Evolutionary conservation across 139 green algal species (phyloP).

Genomic region (Eudorina sp.): DNA sequence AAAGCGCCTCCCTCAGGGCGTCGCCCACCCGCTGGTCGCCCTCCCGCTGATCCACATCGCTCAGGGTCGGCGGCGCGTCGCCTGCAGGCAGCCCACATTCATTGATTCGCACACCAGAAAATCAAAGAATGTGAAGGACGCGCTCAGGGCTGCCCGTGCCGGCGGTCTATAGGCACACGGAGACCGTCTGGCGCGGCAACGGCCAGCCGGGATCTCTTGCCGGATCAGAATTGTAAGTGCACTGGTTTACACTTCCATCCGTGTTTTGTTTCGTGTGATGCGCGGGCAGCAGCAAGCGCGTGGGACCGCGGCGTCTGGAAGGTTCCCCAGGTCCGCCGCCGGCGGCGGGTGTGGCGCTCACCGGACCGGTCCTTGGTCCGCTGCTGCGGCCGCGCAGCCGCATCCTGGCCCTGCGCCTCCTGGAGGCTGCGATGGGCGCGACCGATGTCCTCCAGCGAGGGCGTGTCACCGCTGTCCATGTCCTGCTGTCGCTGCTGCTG

Average conservation of each 20-base stretch:
- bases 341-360: neutral
- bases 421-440: neutral
- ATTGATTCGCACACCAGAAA: neutral
- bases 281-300: too few relatives aligned
- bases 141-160: neutral
- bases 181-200: neutral
- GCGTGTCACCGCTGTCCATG: too few relatives aligned
- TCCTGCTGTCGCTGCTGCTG: too few relatives aligned
- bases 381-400: neutral
- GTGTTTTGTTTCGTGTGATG: too few relatives aligned
- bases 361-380: slow-evolving; percentile 8
- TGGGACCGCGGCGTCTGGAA: too few relatives aligned
- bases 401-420: neutral
- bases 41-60: slow-evolving; percentile 28
- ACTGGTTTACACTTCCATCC: too few relatives aligned
- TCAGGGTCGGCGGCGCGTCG: neutral
- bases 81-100: neutral
- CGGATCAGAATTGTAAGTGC: neutral
- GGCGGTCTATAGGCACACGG: neutral
- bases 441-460: slow-evolving; percentile 15
- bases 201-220: neutral
- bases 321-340: too few relatives aligned
- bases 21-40: neutral
- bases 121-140: neutral
- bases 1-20: neutral